Evolutionary conservation across 2,329 filamentous ascomycete genomes (phyloP).

Genomic region (Penicillium janthinellum): DNA sequence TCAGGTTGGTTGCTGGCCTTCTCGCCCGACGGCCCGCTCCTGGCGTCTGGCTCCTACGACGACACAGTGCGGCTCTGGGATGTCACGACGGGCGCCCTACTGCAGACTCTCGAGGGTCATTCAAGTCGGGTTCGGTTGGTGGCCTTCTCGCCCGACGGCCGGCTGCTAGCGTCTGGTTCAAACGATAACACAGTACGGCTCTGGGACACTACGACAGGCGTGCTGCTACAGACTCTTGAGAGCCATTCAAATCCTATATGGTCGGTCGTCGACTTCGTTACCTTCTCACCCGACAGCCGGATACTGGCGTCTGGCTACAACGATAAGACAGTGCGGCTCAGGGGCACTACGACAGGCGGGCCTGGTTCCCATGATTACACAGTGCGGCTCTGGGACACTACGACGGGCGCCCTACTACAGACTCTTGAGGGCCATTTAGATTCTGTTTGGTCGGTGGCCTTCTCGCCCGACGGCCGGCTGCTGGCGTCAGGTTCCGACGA

Average conservation of each 20-base stretch:
- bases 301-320: too few relatives aligned
- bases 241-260: too few relatives aligned
- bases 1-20: conserved; percentile 6
- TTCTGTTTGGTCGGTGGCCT: conserved; percentile 13
- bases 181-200: not conserved
- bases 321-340: too few relatives aligned
- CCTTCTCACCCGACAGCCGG: too few relatives aligned
- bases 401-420: not conserved
- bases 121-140: not conserved
- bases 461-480: conserved; percentile 23
- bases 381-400: not conserved
- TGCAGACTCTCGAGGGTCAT: too few relatives aligned
- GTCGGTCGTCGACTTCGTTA: too few relatives aligned
- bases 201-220: too few relatives aligned
- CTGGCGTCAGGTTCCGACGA: conserved; percentile 23
- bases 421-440: conserved; percentile 3
- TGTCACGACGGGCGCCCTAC: not conserved
- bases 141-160: not conserved
- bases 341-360: too few relatives aligned
- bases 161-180: not conserved
- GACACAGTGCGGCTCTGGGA: not conserved
- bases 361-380: too few relatives aligned
- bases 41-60: not conserved
- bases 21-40: not conserved
- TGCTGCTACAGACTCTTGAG: too few relatives aligned